Conservation (phyloP, 2,329 filamentous ascomycete genomes). For the Raffaelea ambrosiae region DNA sequence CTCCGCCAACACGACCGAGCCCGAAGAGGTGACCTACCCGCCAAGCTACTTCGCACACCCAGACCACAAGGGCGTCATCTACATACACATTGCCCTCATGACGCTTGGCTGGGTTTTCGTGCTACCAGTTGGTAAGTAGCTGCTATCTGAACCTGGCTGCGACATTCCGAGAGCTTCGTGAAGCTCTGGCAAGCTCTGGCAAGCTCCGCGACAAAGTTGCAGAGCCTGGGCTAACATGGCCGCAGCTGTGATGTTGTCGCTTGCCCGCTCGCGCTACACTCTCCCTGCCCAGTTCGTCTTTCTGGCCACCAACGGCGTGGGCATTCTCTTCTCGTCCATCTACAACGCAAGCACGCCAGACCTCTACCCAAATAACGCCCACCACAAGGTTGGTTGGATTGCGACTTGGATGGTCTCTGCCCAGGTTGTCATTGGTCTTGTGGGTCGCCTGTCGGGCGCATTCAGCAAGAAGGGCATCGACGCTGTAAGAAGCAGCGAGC, state of each 20-base stretch:
- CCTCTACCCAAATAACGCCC: constrained; percentile 78
- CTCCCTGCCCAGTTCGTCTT: constrained; percentile 63
- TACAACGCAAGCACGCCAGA: constrained; percentile 81
- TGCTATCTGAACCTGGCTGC: not conserved
- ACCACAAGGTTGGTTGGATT: constrained; percentile 82
- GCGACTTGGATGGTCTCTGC: constrained; percentile 62
- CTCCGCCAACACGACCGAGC: constrained; percentile 2
- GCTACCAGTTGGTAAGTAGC: constrained; percentile 58
- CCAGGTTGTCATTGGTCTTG: constrained; percentile 61
- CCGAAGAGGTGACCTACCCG: constrained; percentile 22
- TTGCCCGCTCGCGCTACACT: constrained; percentile 68
- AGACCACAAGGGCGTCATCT: constrained; percentile 47
- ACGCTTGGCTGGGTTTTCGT: constrained; percentile 62
- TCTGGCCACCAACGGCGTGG: constrained; percentile 52
- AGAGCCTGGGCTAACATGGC: not conserved
- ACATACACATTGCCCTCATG: constrained; percentile 65
- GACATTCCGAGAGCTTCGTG: not conserved
- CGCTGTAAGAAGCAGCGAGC: constrained; percentile 33
- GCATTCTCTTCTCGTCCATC: constrained; percentile 54
- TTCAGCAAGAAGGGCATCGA: constrained; percentile 18
- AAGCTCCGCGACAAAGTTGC: not conserved
- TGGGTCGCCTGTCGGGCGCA: constrained; percentile 50
- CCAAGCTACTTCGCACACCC: constrained; percentile 53
- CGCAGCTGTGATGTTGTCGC: constrained; percentile 74
- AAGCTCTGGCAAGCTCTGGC: not conserved